These are phyloP conservation scores for Rhynchospora tenuis DNA, from an alignment of 176 grass and related monocot genomes.

Conservation along the genomic window DNA sequence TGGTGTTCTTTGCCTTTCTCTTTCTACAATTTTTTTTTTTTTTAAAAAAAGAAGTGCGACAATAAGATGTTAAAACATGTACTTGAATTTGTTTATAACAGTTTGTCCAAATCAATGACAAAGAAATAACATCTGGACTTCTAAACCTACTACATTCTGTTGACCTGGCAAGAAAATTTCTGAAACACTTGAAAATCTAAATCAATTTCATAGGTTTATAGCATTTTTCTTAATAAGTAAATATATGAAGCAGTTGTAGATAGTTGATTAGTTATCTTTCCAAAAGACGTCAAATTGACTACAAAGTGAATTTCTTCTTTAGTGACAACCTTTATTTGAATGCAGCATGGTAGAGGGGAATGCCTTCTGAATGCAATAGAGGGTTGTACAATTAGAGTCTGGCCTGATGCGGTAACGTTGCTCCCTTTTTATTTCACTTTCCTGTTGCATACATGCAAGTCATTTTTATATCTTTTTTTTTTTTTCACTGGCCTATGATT, in stretches of 20 bases:
- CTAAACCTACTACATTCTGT: too few species aligned
- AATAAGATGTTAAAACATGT: too few species aligned
- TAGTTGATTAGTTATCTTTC: neutral
- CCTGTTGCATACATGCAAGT: neutral
- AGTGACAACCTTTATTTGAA: neutral
- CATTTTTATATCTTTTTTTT: neutral
- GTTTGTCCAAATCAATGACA: too few species aligned
- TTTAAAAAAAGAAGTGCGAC: too few species aligned
- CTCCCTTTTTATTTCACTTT: neutral
- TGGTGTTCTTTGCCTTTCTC: too few species aligned
- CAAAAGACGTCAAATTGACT: neutral
- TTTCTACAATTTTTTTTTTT: too few species aligned
- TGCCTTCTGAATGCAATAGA: constrained; percentile 63
- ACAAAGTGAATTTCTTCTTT: neutral
- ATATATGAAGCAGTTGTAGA: neutral
- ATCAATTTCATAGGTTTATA: too few species aligned
- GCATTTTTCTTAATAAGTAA: neutral
- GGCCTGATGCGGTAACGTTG: constrained; percentile 57
- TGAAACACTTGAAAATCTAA: too few species aligned
- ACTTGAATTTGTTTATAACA: too few species aligned
- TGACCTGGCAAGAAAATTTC: too few species aligned
- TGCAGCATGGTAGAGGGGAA: constrained; percentile 73
- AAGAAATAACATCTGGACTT: too few species aligned
- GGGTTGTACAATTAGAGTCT: constrained; percentile 67
- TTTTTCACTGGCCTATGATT: neutral